Evolutionary conservation across 192 early-diverging fungal genomes (phyloP), one percentile per base, ranked within the genome.

Genomic region (Polychytrium aggregatum): DNA sequence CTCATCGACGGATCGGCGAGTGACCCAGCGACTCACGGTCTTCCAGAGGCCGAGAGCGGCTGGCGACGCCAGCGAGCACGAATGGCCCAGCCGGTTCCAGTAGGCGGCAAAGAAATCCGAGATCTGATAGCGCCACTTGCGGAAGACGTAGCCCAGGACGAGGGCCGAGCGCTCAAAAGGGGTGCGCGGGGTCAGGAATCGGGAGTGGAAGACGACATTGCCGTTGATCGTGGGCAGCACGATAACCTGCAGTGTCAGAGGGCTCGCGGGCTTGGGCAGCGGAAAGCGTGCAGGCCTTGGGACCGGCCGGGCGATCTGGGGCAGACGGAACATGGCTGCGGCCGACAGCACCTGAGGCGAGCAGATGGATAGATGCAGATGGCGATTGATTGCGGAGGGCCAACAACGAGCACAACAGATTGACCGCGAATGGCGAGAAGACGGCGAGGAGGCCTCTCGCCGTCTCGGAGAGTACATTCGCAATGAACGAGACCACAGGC

Each of bases 121-220:
- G n/a, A 72, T 24, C 35, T 58, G 60, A 37, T 59, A 72, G 44
- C 70, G 22, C 70, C 70, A 72, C 52, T 72, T 72, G 2, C 70
- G 44, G 2, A 63, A 30, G 29, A 62, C 44, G 43, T 40, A 70
- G 16, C 63, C 56, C n/a, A 42, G 6, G 28, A 68, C 16, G 11
- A 63, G 9, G 34, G 63, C 70, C 6, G 11, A 20, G 17, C 41
- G 48, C 56, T 72, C 66, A 11, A 62, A 14, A 0, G 13, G 46
- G 18, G 44, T 60, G 4, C 54, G 52, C 16, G 70, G 66, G 13
- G 20, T 26, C 24, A 65, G 54, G 44, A 65, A 62, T 3, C 51
- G 52, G 4, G 60, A 22, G 51, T 72, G 70, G 49, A 72, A 63
- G 31, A 56, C 59, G 44, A 57, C 33, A 9, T 41, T 35, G 47